phyloP scores from a whole-genome alignment of 1,284 basidiomycete species.

The Cutaneotrichosporon sp. region DNA sequence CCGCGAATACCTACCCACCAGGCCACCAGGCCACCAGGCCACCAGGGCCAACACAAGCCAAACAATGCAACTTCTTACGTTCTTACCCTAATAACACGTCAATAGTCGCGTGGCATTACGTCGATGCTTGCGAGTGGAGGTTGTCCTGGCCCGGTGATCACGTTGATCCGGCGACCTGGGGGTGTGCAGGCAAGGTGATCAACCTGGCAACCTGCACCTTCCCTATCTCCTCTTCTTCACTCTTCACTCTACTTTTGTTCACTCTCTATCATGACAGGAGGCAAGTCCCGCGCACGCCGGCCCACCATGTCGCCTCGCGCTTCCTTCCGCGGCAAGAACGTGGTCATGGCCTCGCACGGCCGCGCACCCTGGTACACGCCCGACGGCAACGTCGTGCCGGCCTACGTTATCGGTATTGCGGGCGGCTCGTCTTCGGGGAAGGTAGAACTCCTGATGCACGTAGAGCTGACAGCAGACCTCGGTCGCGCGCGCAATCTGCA shows the following conservation, averaged over 20 bases:
- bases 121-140: too few relatives aligned
- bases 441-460: too few relatives aligned
- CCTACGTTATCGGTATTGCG: conserved; percentile 92
- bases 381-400: conserved; percentile 66
- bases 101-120: not conserved
- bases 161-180: too few relatives aligned
- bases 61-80: too few relatives aligned
- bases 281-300: not conserved
- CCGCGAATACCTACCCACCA: too few relatives aligned
- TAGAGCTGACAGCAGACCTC: conserved; percentile 66
- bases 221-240: not conserved
- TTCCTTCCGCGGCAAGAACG: conserved; percentile 62
- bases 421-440: conserved; percentile 94
- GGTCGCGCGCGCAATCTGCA: conserved; percentile 85
- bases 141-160: too few relatives aligned
- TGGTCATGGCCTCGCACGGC: conserved; percentile 77
- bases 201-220: not conserved
- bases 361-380: conserved; percentile 61
- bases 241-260: not conserved
- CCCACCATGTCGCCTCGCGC: not conserved
- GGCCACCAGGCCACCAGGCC: too few relatives aligned
- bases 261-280: not conserved
- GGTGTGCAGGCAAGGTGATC: too few relatives aligned
- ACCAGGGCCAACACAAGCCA: too few relatives aligned
- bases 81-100: not conserved